Evolutionary conservation across 495 filamentous ascomycete species (phyloP), one percentile per base, ranked within the genome.

Genomic region (Penicillium atrosanguineum): DNA sequence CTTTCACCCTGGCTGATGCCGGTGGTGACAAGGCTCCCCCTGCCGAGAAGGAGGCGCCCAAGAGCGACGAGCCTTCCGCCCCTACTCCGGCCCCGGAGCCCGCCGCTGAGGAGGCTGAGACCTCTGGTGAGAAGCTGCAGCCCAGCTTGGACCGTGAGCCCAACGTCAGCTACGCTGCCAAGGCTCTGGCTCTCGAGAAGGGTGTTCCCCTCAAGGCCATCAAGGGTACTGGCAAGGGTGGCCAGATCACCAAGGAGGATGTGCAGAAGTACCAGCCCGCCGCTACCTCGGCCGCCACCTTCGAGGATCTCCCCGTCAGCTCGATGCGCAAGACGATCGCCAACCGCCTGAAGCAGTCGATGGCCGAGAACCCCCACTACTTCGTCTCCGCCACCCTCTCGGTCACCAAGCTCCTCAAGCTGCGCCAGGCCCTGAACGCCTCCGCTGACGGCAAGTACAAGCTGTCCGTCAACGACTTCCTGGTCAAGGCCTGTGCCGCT

Each of bases 261-360:
- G 82, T 96, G 51, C 92, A 97, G 79, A 96, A 96, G 72, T 83
- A 72, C 77, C 80, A 86, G 70, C 72, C 82, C 45, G 65, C 81
- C 45, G 77, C 75, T 11, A 75, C 83, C 16, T 74, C 85, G 48
- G 80, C 75, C 14, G 78, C 90, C 49, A 73, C 79, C 53, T 97
- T 88, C 76, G 86, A 88, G 68, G 95, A 99, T 64, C 87, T 84
- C 55, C 89, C 90, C 48, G 83, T 90, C 56, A 86, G 81, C 63
- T 87, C 85, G 58, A 99, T 99, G 94, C 94, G 95, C 78, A 97
- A 96, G 84, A 91, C 89, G 52, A 99, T 99, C 63, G 95, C 95
- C 66, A 82, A 68, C 69, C 90, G 95, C 60, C 87, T 99, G 18
- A 87, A 87, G 67, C 84, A 96, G 73, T 97, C 93, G 18, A 77